phyloP scores from a whole-genome alignment of 2,329 filamentous ascomycete genomes.

The Fusarium cyanostomum region DNA sequence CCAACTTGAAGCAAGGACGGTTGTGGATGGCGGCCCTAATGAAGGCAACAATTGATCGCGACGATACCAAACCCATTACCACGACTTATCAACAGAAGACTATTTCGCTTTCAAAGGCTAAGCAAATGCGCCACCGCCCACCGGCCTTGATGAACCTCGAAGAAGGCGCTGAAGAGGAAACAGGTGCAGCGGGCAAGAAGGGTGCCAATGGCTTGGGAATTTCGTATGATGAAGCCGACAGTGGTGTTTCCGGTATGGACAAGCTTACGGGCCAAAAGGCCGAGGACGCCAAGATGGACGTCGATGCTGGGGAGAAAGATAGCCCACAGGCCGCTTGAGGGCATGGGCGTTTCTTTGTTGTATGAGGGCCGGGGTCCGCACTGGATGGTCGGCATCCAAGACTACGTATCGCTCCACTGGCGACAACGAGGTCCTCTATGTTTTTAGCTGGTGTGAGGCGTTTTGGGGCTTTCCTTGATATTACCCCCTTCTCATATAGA shows the following conservation, averaged over 20 bases:
- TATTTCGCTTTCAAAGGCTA: conserved; percentile 89
- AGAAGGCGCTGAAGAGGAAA: conserved; percentile 47
- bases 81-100: conserved; percentile 98
- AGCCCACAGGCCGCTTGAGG: conserved; percentile 39
- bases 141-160: conserved; percentile 84
- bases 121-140: conserved; percentile 86
- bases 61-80: conserved; percentile 80
- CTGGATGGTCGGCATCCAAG: background rate
- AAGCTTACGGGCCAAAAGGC: conserved; percentile 48
- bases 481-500: conserved; percentile 31
- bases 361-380: background rate
- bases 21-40: conserved; percentile 98
- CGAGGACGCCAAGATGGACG: conserved; percentile 46
- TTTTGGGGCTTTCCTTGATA: conserved; percentile 26
- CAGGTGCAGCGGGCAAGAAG: conserved; percentile 34
- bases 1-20: conserved; percentile 85
- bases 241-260: conserved; percentile 55
- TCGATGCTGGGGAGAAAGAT: conserved; percentile 43
- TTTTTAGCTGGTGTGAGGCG: conserved; percentile 21
- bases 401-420: background rate
- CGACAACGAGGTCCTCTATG: background rate
- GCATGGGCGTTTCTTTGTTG: background rate
- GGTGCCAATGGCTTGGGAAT: conserved; percentile 54
- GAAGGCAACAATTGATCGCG: conserved; percentile 98
- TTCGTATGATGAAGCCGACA: conserved; percentile 53